Percentiles rank a stretch among this genome's conserved stretches.
Conservation (phyloP, 345 rosid species). For the thale cress (Arabidopsis thaliana) region DNA sequence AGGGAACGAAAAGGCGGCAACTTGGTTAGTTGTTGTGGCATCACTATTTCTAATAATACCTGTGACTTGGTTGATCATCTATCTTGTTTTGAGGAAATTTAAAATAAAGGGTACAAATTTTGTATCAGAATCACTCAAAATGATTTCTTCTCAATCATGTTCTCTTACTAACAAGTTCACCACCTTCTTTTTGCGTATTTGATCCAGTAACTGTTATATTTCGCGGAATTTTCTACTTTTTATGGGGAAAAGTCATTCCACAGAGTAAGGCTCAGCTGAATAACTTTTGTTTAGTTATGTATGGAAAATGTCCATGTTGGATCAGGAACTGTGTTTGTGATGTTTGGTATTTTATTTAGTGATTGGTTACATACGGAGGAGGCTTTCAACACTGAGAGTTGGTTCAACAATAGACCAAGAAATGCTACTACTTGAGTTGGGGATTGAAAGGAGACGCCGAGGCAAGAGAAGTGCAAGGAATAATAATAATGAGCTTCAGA, state of each 20-base stretch:
- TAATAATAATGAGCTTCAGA: constrained; percentile 45
- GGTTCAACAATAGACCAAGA: constrained; percentile 40
- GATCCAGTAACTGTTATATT: constrained; percentile 31
- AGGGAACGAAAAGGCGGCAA: constrained; percentile 8
- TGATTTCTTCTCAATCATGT: neutral
- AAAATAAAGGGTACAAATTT: constrained; percentile 13
- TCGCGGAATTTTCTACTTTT: constrained; percentile 24
- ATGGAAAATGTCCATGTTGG: neutral
- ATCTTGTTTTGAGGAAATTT: constrained; percentile 32
- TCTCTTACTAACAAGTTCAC: constrained; percentile 11
- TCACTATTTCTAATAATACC: constrained; percentile 29
- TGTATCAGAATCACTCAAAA: constrained; percentile 12
- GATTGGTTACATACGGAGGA: constrained; percentile 26
- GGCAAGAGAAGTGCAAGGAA: constrained; percentile 26
- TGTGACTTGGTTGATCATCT: constrained; percentile 28
- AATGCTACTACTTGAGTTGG: constrained; percentile 41
- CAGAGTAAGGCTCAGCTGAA: constrained; percentile 34
- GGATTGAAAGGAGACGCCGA: constrained; percentile 41
- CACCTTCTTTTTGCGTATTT: constrained; percentile 6
- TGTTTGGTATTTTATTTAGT: neutral
- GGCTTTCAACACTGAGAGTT: constrained; percentile 24
- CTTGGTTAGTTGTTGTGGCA: constrained; percentile 44
- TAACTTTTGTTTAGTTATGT: constrained; percentile 6
- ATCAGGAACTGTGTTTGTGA: constrained; percentile 1
- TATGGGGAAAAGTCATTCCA: constrained; percentile 29